phyloP scores from a whole-genome alignment of 371 early-diverging fungal genomes.

The Mortierella sp. region DNA sequence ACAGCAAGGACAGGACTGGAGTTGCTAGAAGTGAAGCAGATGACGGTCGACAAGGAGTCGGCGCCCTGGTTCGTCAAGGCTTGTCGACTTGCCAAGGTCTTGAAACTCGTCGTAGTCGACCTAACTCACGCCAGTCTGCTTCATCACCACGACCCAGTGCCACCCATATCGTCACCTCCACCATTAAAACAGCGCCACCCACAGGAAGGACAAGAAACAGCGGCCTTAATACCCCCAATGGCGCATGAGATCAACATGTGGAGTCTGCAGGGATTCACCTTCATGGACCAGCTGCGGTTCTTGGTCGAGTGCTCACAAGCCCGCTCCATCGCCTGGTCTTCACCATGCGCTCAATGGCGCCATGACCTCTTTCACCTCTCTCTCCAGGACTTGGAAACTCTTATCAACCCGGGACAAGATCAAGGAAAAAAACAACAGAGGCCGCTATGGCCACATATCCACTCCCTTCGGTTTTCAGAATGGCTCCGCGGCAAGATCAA shows the following conservation, averaged over 20 bases:
- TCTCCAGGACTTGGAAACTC: neutral
- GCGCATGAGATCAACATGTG: slow-evolving; percentile 5
- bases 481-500: slow-evolving; percentile 4
- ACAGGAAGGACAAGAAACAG: neutral
- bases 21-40: neutral
- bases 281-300: neutral
- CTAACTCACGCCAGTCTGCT: neutral
- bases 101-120: slow-evolving; percentile 7
- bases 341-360: slow-evolving; percentile 5
- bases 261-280: neutral
- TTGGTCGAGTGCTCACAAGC: slow-evolving; percentile 4
- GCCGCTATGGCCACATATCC: neutral
- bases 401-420: neutral
- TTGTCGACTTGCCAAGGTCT: neutral
- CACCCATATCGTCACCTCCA: neutral
- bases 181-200: neutral
- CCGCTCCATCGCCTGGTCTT: slow-evolving; percentile 5
- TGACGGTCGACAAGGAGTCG: neutral
- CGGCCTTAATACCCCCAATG: neutral
- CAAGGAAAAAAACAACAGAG: neutral
- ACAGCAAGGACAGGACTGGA: neutral
- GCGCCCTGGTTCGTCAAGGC: neutral
- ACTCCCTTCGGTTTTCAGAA: slow-evolving; percentile 1
- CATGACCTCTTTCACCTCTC: slow-evolving; percentile 1
- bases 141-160: neutral